Evolutionary conservation across 2,329 filamentous ascomycete genomes (phyloP).

Genomic region (Colletotrichum tropicale): DNA sequence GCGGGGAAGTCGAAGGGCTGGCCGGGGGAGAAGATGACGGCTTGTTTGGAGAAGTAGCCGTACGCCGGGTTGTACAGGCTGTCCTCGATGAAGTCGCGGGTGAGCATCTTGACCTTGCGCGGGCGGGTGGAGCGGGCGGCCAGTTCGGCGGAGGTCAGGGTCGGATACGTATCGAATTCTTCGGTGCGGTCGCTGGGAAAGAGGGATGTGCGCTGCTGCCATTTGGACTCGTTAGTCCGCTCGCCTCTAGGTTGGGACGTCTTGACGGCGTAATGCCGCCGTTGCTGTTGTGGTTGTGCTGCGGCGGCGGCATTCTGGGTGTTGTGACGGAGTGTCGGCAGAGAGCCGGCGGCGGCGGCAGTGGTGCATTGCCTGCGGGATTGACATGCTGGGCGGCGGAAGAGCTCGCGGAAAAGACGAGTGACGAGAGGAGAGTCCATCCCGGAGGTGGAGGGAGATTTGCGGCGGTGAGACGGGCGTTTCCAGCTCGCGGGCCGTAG

Average conservation of each 20-base stretch:
- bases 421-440: conserved; percentile 86
- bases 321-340: neutral
- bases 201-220: conserved; percentile 83
- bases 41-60: conserved; percentile 95
- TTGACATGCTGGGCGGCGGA: conserved; percentile 73
- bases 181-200: conserved; percentile 78
- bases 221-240: conserved; percentile 69
- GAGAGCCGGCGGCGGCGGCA: conserved; percentile 24
- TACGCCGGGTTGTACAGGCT: conserved; percentile 94
- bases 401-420: conserved; percentile 84
- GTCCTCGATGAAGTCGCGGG: conserved; percentile 97
- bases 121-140: conserved; percentile 77
- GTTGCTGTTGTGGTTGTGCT: conserved; percentile 23
- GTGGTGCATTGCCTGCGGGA: conserved; percentile 43
- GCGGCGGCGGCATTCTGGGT: neutral
- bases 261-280: conserved; percentile 29
- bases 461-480: neutral
- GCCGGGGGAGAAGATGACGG: conserved; percentile 92
- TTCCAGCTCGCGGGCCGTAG: conserved; percentile 10
- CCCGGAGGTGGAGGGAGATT: conserved; percentile 7
- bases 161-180: conserved; percentile 82
- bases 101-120: conserved; percentile 91
- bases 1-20: conserved; percentile 87
- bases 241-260: conserved; percentile 18
- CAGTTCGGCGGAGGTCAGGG: conserved; percentile 83